Conservation (phyloP, 2,329 filamentous ascomycete genomes). For the Phaeosphaeriaceae sp. region DNA sequence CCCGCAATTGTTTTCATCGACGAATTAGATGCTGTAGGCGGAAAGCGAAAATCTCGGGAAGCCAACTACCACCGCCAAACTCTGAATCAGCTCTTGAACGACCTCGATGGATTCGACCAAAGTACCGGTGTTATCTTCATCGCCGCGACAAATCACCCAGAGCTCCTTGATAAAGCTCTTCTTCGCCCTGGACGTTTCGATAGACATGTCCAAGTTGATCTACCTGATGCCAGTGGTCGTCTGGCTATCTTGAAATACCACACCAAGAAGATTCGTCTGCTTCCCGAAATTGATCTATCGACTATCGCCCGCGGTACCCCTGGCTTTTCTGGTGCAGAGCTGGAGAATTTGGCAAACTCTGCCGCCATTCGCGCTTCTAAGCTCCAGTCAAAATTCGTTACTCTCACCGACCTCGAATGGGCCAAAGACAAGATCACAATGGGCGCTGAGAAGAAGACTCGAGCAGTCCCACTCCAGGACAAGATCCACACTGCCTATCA, state of each 20-base stretch:
- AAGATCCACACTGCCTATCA: conserved; percentile 96
- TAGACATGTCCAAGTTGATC: conserved; percentile 83
- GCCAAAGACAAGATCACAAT: conserved; percentile 98
- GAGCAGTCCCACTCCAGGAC: conserved; percentile 90
- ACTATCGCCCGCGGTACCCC: conserved; percentile 85
- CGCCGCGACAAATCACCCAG: conserved; percentile 93
- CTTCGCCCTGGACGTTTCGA: conserved; percentile 96
- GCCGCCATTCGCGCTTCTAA: conserved; percentile 95
- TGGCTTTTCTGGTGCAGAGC: conserved; percentile 91
- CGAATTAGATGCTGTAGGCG: conserved; percentile 91
- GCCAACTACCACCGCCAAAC: conserved; percentile 97
- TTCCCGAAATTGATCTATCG: conserved; percentile 79
- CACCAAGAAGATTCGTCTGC: conserved; percentile 85
- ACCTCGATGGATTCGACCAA: conserved; percentile 96
- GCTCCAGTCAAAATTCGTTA: conserved; percentile 76
- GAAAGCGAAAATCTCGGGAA: conserved; percentile 90
- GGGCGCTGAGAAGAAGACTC: conserved; percentile 89
- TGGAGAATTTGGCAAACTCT: conserved; percentile 97
- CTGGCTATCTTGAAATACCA: conserved; percentile 94
- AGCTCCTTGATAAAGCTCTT: conserved; percentile 91
- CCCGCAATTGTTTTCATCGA: conserved; percentile 96
- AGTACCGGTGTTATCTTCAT: conserved; percentile 94
- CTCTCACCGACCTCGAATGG: conserved; percentile 87
- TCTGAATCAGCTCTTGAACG: conserved; percentile 93
- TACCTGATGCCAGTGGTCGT: conserved; percentile 92